Evolutionary conservation across 2,329 filamentous ascomycete genomes (phyloP).

Genomic region (Colletotrichum costaricense): DNA sequence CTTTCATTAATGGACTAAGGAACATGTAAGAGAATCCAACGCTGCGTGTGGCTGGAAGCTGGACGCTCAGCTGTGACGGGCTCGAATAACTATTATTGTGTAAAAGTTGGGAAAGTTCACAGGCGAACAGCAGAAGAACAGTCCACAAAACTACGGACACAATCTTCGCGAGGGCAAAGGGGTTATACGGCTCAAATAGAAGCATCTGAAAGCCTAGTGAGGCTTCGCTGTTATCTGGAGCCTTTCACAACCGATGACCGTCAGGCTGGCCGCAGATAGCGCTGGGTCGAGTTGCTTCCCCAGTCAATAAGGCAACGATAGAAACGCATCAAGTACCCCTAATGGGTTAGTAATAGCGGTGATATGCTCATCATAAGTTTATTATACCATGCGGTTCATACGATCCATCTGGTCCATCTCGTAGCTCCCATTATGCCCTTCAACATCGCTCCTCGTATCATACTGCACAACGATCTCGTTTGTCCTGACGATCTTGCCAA

Average conservation of each 20-base stretch:
- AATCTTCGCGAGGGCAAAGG: not conserved
- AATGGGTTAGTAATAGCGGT: too few relatives aligned
- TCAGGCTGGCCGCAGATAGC: too few relatives aligned
- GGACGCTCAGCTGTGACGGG: too few relatives aligned
- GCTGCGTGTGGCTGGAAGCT: too few relatives aligned
- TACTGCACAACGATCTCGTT: conserved; percentile 38
- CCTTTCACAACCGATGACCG: too few relatives aligned
- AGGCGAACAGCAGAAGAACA: too few relatives aligned
- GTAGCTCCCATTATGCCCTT: conserved; percentile 2
- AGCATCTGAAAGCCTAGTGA: not conserved
- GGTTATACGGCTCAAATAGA: not conserved
- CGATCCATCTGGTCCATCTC: conserved; percentile 29
- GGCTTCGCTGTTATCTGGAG: not conserved
- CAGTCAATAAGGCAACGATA: too few relatives aligned
- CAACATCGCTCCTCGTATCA: conserved; percentile 14
- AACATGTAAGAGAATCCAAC: too few relatives aligned
- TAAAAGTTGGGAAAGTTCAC: too few relatives aligned
- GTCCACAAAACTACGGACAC: not conserved
- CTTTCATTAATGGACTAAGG: not conserved
- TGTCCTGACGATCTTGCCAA: conserved; percentile 38
- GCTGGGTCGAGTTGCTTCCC: too few relatives aligned
- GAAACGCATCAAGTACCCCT: too few relatives aligned
- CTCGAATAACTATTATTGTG: too few relatives aligned
- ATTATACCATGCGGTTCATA: conserved; percentile 28
- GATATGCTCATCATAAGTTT: not conserved